These are phyloP conservation scores for Cladosporium sp. DNA, from an alignment of 2,329 filamentous ascomycete species.

Conservation along the genomic window DNA sequence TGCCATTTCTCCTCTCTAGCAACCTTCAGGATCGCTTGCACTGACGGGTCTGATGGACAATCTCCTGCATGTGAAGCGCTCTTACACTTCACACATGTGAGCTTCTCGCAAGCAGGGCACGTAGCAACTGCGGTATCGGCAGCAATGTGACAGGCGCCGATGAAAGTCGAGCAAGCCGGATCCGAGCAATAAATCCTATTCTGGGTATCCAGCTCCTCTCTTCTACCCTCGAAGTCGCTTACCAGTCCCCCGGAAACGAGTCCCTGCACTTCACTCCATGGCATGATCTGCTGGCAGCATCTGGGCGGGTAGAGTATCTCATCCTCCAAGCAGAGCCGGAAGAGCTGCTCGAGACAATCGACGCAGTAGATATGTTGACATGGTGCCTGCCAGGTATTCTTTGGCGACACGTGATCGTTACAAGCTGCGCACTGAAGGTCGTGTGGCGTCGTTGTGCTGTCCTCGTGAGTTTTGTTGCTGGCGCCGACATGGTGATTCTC, in stretches of 20 bases:
- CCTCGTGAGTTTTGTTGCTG: not conserved
- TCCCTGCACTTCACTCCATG: conserved; percentile 30
- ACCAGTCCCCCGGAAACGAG: not conserved
- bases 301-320: conserved; percentile 41
- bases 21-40: conserved; percentile 45
- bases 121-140: conserved; percentile 31
- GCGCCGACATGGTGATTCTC: not conserved
- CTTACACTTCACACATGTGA: conserved; percentile 59
- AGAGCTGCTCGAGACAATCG: conserved; percentile 44
- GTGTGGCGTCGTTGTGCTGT: not conserved
- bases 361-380: conserved; percentile 55
- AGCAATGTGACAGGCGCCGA: conserved; percentile 26
- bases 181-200: not conserved
- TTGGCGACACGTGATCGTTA: not conserved
- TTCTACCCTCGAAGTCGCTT: conserved; percentile 40
- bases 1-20: conserved; percentile 54
- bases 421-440: not conserved
- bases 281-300: conserved; percentile 53
- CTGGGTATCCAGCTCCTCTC: conserved; percentile 41
- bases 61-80: conserved; percentile 47
- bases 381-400: conserved; percentile 31
- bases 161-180: not conserved
- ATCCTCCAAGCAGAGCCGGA: conserved; percentile 31
- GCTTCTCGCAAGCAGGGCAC: conserved; percentile 47
- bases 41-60: conserved; percentile 50